Evolutionary conservation across 768 basidiomycete species (phyloP), one percentile per base, ranked within the genome.

Genomic region (Tricholomella constricta): DNA sequence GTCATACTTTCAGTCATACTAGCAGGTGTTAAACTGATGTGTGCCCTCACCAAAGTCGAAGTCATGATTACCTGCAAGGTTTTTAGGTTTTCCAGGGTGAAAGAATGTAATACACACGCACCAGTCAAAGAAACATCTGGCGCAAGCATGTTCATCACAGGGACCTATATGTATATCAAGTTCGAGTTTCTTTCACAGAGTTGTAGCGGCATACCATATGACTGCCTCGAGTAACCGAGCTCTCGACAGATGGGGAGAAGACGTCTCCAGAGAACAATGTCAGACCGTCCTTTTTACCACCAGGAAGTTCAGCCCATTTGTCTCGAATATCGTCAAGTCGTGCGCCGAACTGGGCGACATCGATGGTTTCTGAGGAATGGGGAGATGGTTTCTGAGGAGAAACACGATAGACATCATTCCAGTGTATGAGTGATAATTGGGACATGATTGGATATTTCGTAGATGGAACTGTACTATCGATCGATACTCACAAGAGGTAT

Each of bases 201-300:
- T n/a, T 25, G 20, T 40, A 38, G 29, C 36, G 23, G 45, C 60
- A 49, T 59, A 91, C 92, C 91, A 94, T 91, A 81, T 94, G 92
- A 61, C 87, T 90, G 42, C 93, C 93, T 66, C 93, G 77, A 5
- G 93, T 94, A 31, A 96, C 86, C 4, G 89, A 86, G 57, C 87
- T 90, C 70, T 95, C 94, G 1, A 91, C 78, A 1, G 88, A 91
- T 0, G 93, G 94, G 20, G 88, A 86, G 67, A 95, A 95, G 10
- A 92, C 75, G 67, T 96, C 94, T 7, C 94, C 94, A 31, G 91
- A 94, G 69, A 95, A 97, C 4, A 97, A 70, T 0, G 87, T 76
- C 7, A 97, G 72, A 0, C 93, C 93, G 61, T 92, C 88, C 57
- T 75, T 76, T 43, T 73, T 70, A 5, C 80, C 79, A 56, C 83